These are phyloP conservation scores for Macrolepiota dolichaula DNA, from an alignment of 768 basidiomycete genomes.

Conservation along the genomic window DNA sequence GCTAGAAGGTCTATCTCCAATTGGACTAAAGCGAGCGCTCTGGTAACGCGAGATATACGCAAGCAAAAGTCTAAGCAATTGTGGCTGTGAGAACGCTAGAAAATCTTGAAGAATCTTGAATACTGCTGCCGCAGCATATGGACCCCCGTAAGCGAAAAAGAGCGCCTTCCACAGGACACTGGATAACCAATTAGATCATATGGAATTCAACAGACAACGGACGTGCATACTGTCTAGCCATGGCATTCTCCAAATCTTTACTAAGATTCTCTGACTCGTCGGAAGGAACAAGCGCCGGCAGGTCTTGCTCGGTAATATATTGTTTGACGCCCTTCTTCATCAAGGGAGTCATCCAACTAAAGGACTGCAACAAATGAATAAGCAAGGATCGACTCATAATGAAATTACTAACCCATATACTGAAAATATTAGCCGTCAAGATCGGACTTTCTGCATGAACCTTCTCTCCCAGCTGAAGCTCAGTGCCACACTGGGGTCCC, in stretches of 20 bases:
- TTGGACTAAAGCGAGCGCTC: conserved; percentile 33
- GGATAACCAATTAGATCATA: background rate
- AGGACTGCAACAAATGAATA: conserved; percentile 41
- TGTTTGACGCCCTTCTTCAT: conserved; percentile 64
- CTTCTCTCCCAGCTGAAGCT: conserved; percentile 23
- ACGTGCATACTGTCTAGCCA: conserved; percentile 60
- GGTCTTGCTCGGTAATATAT: conserved; percentile 81
- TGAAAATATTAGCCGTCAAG: conserved; percentile 77
- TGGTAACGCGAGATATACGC: conserved; percentile 82
- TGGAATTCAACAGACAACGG: background rate
- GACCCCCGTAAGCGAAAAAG: conserved; percentile 72
- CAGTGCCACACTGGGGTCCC: conserved; percentile 55
- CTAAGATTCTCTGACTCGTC: conserved; percentile 76
- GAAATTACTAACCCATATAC: conserved; percentile 48
- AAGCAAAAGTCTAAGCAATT: conserved; percentile 76
- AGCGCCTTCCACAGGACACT: conserved; percentile 76
- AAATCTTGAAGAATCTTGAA: conserved; percentile 81
- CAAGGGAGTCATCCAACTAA: conserved; percentile 82
- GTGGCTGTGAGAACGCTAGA: conserved; percentile 83
- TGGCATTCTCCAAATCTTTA: conserved; percentile 50
- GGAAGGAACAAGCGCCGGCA: conserved; percentile 64
- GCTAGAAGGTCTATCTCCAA: conserved; percentile 28
- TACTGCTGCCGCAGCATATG: conserved; percentile 56
- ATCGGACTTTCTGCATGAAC: conserved; percentile 61
- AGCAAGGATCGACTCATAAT: background rate